Evolutionary conservation across 1,284 basidiomycete species (phyloP), one percentile per base, ranked within the genome.

Genomic region (Pseudozyma tsukubaensis): DNA sequence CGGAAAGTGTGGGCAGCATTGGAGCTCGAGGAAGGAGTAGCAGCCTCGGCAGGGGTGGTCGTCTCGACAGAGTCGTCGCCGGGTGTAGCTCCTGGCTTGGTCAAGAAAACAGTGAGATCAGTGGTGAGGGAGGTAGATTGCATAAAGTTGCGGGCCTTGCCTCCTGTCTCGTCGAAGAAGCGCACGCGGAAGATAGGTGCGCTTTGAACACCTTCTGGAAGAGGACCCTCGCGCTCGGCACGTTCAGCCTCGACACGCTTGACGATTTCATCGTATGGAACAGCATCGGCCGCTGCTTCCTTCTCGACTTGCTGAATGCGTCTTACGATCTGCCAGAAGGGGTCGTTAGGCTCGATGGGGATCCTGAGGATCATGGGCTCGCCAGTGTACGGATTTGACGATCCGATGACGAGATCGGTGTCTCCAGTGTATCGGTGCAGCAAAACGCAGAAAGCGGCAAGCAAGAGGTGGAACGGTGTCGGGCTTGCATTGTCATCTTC

Each of bases 351-450:
- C 70, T 95, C 93, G 45, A 98, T 88, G 32, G 91, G 89, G 60
- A 98, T 87, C 43, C 94, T 90, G 55, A 99, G 89, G 37, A 98
- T 89, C 43, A 98, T 87, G 8, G 95, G 94, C 65, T 92, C 90
- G 39, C 89, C 89, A 1, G 89, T 89, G n/a, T 89, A 87, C 10
- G 85, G 83, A 29, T 80, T 92, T 16, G 94, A 95, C 1, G 94
- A 94, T 53, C 93, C 95, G 77, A 99, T 92, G 68, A 98, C 89
- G 72, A 99, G 88, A 79, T 97, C 94, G 13, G 91, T 95, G 85
- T 99, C 97, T 54, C 93, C 94, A 0, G 97, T 98, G 86, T 95
- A 97, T 44, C 97, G 89, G 87, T 98, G 94, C 13, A 99, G 87
- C 37, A 99, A 88, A 39, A 97, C 92, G 21, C 90, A 89, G 85